A percentile compares a stretch with the other conserved stretches of the same genome.
Conservation (phyloP, 176 grass and related monocot species). For the Triticum dicoccoides region DNA sequence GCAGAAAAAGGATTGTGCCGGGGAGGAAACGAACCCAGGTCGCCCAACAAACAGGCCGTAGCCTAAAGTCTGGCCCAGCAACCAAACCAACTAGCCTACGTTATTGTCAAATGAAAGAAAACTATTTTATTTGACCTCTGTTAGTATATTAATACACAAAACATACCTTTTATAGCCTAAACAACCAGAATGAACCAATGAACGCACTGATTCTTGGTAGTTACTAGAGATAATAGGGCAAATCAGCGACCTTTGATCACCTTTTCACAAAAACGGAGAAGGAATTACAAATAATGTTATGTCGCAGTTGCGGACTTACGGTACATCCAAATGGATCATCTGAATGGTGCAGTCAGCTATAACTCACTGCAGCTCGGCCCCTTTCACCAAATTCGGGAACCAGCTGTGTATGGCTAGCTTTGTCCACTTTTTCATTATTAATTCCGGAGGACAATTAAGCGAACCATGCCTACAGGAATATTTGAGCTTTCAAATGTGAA, state of each 20-base stretch:
- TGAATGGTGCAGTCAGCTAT: neutral
- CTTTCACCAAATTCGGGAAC: neutral
- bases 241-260: neutral
- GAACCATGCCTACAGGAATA: neutral
- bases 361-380: neutral
- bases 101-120: too few relatives aligned
- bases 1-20: too few relatives aligned
- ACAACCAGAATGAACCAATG: too few relatives aligned
- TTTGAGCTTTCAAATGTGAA: neutral
- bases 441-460: neutral
- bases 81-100: too few relatives aligned
- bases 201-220: neutral
- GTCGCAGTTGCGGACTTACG: neutral
- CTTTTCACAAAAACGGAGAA: neutral
- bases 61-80: too few relatives aligned
- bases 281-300: slow-evolving; percentile 4
- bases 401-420: neutral
- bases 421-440: slow-evolving; percentile 1
- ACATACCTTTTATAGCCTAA: too few relatives aligned
- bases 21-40: too few relatives aligned
- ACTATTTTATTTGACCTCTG: too few relatives aligned
- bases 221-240: neutral
- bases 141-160: too few relatives aligned
- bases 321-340: neutral
- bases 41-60: too few relatives aligned